phyloP scores from a whole-genome alignment of 306 rosid genomes.

The Glycine soja region DNA sequence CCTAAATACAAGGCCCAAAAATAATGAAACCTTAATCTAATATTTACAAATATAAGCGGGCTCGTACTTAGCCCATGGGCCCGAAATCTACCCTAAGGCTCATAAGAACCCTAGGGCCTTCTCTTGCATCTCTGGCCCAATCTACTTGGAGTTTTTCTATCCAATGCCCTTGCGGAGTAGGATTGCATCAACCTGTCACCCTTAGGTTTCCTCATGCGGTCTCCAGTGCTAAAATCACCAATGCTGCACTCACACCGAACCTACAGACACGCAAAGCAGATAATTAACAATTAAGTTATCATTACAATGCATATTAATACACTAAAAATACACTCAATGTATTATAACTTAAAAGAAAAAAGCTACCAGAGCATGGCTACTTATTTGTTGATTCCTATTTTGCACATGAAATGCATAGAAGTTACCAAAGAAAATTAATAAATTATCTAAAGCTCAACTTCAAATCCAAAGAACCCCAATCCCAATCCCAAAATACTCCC shows the following conservation, averaged over 20 bases:
- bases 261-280: conserved; percentile 49
- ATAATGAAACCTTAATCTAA: no score
- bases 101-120: no score
- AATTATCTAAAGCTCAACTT: conserved; percentile 23
- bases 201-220: conserved; percentile 88
- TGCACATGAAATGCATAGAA: conserved; percentile 66
- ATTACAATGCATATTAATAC: conserved; percentile 10
- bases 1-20: no score
- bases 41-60: no score
- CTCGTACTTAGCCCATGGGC: no score
- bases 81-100: no score
- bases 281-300: neutral
- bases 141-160: no score
- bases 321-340: neutral
- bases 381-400: conserved; percentile 69
- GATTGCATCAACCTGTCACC: conserved; percentile 96
- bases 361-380: conserved; percentile 74
- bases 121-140: no score
- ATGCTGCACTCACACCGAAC: conserved; percentile 91
- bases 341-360: neutral
- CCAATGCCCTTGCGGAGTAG: no score
- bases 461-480: conserved; percentile 1
- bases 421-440: neutral
- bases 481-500: no score
- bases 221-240: conserved; percentile 96